Percentiles rank a stretch among this genome's conserved stretches.
phyloP scores from a whole-genome alignment of 1,139 yeast genomes.

The Pichia sp. region DNA sequence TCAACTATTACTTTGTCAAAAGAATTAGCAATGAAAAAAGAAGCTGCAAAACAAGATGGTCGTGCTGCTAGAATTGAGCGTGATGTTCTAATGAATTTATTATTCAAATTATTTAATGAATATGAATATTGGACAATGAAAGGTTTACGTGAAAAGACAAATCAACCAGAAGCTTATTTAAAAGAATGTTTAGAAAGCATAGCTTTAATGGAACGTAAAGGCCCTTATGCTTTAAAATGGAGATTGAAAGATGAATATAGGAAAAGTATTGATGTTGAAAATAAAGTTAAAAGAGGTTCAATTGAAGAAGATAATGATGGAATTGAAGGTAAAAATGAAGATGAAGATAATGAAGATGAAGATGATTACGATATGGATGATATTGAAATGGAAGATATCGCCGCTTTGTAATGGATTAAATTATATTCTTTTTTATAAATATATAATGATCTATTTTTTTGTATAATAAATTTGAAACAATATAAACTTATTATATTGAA shows the following conservation, averaged over 20 bases:
- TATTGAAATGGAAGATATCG: constrained; percentile 32
- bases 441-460: not conserved
- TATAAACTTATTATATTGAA: no score
- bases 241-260: constrained; percentile 86
- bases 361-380: constrained; percentile 28
- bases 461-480: no score
- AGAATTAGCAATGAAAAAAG: constrained; percentile 32
- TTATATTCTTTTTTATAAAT: no score
- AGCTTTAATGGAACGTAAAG: constrained; percentile 85
- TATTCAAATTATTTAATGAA: constrained; percentile 87
- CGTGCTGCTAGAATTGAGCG: constrained; percentile 93
- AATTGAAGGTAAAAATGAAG: constrained; percentile 31
- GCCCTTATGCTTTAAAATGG: constrained; percentile 92
- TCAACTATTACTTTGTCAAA: constrained; percentile 61
- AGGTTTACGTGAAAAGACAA: constrained; percentile 88
- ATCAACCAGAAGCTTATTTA: constrained; percentile 91
- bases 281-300: constrained; percentile 52
- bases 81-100: constrained; percentile 80
- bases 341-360: constrained; percentile 35
- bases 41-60: constrained; percentile 53
- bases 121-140: constrained; percentile 96
- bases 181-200: constrained; percentile 88
- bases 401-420: constrained; percentile 14
- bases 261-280: constrained; percentile 69
- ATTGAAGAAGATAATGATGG: constrained; percentile 45